Conservation (phyloP, 192 early-diverging fungal species). For the Linnemannia exigua region DNA sequence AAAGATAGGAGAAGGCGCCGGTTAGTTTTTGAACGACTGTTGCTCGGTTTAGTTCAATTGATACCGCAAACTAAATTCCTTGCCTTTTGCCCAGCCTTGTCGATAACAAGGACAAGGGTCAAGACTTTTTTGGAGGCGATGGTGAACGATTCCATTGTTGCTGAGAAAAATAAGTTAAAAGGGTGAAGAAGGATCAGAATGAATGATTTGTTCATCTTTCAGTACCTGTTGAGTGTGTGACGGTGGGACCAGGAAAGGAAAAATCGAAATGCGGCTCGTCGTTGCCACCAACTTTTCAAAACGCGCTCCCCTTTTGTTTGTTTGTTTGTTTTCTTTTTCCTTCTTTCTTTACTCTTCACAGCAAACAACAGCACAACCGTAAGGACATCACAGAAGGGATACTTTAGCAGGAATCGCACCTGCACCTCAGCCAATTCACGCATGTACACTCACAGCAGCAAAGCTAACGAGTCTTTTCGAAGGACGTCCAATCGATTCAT, state of each 20-base stretch:
- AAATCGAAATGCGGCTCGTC: neutral
- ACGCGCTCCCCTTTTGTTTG: neutral
- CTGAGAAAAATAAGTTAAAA: neutral
- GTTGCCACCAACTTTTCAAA: neutral
- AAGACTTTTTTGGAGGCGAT: constrained; percentile 63
- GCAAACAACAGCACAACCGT: neutral
- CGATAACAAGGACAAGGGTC: constrained; percentile 61
- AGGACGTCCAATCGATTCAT: no score
- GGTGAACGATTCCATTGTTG: constrained; percentile 34
- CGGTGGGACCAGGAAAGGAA: neutral
- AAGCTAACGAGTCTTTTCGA: no score
- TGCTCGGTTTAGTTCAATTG: neutral
- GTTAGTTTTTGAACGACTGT: neutral
- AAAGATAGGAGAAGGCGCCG: neutral
- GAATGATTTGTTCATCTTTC: neutral
- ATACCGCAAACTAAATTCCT: neutral
- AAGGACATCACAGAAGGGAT: neutral
- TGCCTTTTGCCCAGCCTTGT: constrained; percentile 45
- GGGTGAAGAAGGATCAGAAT: neutral
- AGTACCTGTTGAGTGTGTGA: neutral
- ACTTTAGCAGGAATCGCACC: neutral
- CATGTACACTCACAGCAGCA: neutral
- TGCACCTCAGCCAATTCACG: neutral
- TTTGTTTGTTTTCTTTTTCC: neutral
- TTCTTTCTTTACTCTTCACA: neutral